Percentiles rank a stretch among this genome's conserved stretches.
These are phyloP conservation scores for Steccherinum ochraceum DNA, from an alignment of 768 basidiomycete species.

Conservation along the genomic window DNA sequence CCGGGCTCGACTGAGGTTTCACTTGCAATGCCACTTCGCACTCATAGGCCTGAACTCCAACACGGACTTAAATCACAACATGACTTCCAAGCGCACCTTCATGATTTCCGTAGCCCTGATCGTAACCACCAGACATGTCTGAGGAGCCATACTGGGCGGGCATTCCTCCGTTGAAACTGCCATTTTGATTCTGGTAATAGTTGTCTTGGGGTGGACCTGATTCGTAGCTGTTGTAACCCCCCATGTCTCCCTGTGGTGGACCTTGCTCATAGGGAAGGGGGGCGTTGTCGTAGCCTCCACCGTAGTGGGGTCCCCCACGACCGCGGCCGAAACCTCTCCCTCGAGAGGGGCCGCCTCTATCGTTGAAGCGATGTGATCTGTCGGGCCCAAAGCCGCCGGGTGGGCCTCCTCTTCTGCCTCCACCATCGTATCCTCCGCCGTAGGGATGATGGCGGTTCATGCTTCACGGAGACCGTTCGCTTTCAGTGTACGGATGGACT, in stretches of 20 bases:
- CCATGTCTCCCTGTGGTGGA: constrained; percentile 54
- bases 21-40: not conserved
- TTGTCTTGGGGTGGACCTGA: constrained; percentile 45
- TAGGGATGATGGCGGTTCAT: constrained; percentile 95
- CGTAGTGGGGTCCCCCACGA: constrained; percentile 30
- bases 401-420: constrained; percentile 58
- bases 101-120: constrained; percentile 58
- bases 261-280: constrained; percentile 59
- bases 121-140: constrained; percentile 39
- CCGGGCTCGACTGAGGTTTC: not conserved
- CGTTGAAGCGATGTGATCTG: constrained; percentile 55
- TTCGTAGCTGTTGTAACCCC: constrained; percentile 68
- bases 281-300: constrained; percentile 44
- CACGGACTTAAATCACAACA: constrained; percentile 39
- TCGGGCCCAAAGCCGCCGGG: constrained; percentile 66
- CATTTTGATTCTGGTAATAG: constrained; percentile 57
- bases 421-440: constrained; percentile 57
- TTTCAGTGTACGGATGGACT: not conserved
- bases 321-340: constrained; percentile 46
- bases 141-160: constrained; percentile 47
- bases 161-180: constrained; percentile 47
- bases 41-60: not conserved
- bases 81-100: constrained; percentile 87
- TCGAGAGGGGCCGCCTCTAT: constrained; percentile 49
- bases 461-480: constrained; percentile 6